phyloP scores from a whole-genome alignment of 2,329 filamentous ascomycete genomes.

The Neofusicoccum laricinum region DNA sequence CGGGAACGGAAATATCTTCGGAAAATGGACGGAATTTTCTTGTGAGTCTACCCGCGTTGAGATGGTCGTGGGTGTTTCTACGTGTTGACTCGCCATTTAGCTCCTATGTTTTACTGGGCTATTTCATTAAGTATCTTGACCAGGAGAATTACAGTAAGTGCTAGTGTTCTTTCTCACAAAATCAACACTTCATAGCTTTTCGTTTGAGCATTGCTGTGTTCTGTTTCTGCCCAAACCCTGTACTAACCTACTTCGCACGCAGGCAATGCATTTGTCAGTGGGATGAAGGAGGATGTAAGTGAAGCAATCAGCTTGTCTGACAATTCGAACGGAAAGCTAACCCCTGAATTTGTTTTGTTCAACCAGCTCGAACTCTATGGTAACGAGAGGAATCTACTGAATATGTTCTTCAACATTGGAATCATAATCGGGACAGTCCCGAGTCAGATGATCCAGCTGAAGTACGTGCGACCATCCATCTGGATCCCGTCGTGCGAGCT shows the following conservation, averaged over 20 bases:
- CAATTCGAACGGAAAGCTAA: too few relatives aligned
- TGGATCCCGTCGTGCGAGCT: constrained; percentile 15
- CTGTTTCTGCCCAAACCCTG: too few relatives aligned
- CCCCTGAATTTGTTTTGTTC: not conserved
- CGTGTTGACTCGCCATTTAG: not conserved
- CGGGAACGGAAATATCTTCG: not conserved
- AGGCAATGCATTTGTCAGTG: constrained; percentile 16
- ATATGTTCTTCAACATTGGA: constrained; percentile 14
- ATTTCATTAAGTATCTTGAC: constrained; percentile 4
- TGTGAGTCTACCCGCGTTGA: not conserved
- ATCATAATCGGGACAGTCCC: constrained; percentile 13
- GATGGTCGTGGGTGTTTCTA: not conserved
- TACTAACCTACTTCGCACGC: too few relatives aligned
- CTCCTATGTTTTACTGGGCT: not conserved
- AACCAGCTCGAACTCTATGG: constrained; percentile 10
- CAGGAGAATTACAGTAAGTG: constrained; percentile 7
- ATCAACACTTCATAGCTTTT: too few relatives aligned
- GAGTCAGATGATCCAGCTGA: constrained; percentile 15
- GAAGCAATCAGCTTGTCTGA: not conserved
- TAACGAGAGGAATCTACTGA: constrained; percentile 6
- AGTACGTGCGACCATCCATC: constrained; percentile 11
- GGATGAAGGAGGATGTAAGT: constrained; percentile 15
- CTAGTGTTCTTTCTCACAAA: not conserved
- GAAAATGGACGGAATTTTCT: not conserved
- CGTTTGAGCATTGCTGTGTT: too few relatives aligned